Conservation (phyloP, 148 eudicot genomes). For the Persicaria maculosa region DNA sequence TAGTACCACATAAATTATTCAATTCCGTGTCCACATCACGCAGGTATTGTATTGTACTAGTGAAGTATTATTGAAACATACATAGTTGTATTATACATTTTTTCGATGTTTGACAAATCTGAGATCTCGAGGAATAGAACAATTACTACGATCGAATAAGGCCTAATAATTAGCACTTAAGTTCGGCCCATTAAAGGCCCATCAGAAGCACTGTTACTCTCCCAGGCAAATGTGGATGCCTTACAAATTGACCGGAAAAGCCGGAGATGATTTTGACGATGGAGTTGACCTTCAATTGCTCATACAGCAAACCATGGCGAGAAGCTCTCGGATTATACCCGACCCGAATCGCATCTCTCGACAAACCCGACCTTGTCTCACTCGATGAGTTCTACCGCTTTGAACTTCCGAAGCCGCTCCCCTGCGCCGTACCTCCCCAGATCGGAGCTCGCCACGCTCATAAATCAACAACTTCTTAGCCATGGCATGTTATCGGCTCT, state of each 20-base stretch:
- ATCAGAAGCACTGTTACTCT: no score
- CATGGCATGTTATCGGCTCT: no score
- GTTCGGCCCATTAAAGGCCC: neutral
- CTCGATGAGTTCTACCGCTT: conserved; percentile 60
- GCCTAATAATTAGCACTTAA: no score
- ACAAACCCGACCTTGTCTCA: conserved; percentile 45
- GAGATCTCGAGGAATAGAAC: no score
- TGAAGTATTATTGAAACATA: no score
- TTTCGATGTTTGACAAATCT: no score
- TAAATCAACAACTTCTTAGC: conserved; percentile 3
- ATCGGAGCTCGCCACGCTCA: conserved; percentile 66
- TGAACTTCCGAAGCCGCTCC: conserved; percentile 48
- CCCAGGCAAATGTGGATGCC: neutral
- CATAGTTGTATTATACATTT: no score
- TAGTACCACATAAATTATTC: no score
- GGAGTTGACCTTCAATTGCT: conserved; percentile 36
- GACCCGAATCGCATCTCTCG: conserved; percentile 28
- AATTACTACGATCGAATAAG: no score
- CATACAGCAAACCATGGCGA: conserved; percentile 39
- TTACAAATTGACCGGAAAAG: neutral
- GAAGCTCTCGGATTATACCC: conserved; percentile 44
- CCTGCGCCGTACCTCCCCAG: conserved; percentile 61
- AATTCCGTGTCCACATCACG: no score
- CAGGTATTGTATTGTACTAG: no score
- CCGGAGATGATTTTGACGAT: neutral